Base-by-base conservation (phyloP, 1,139 yeast genomes). In the Groenewaldozyma sp. region DNA sequence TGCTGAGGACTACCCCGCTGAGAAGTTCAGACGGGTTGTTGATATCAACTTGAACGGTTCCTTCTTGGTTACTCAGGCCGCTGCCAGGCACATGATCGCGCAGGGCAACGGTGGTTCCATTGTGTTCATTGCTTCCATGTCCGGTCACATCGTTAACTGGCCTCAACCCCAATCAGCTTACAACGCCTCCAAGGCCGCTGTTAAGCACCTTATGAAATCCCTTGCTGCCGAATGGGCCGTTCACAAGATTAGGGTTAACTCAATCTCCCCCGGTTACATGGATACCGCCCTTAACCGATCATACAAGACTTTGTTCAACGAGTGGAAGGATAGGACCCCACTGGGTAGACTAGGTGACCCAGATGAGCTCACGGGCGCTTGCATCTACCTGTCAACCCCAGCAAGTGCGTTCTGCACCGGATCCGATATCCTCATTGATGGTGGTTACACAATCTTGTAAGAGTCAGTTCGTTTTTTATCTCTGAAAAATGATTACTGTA, bases 11-110 rank as follows among this genome's bases (percentile, higher is more conserved):
- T 81, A 82, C 63, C 86, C 91, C 7, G 73, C 87, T 21, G 66
- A 68, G 46, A 82, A 80, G 62, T 86, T 87, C 50, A 82, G 83
- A 53, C 71, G 77, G 24, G 74, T 82, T 39, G 67, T 82, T 67
- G 78, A 78, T 59, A 88, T 82, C 51, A 82, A 82, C 61, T 74
- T 82, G 24, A 73, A 81, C 57, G 94, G 94, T 31, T 78, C 93
- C 2, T 76, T 82, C 55, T 72, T 78, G 61, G 86, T 81, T 45
- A 63, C 73, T 27, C 78, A 74, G 59, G 72, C 77, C 4, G 72
- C 82, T 52, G 88, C 88, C 43, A 74, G 76, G 59, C 87, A 86
- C 47, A 76, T 82, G 68, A 81, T 82, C 60, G 63, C 70, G 37
- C 58, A 54, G 41, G 69, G 68, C 36, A 53, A 47, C 27, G 70